Evolutionary conservation across 495 filamentous ascomycete genomes (phyloP), one percentile per base, ranked within the genome.

Genomic region (Tuber brumale): DNA sequence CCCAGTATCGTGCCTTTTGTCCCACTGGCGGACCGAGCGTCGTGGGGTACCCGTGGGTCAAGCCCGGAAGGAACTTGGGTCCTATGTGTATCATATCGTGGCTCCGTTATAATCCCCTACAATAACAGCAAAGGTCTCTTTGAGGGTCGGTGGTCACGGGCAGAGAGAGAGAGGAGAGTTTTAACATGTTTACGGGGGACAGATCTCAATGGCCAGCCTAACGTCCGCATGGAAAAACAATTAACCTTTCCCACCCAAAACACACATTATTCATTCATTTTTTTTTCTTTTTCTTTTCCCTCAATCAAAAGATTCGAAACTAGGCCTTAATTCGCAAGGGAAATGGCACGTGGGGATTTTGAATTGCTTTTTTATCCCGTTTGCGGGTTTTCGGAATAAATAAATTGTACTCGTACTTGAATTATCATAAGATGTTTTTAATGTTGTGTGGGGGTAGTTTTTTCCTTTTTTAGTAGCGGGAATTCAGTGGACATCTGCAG

Each of bases 131-230:
- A 57, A 57, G 57, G 5, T 3, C n/a, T n/a, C n/a, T n/a, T n/a
- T 31, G 16, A 27, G 14, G 27, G 16, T 35, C 57, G 18, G 27
- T 35, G 14, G 35, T 66, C 6, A 35, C 6, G 12, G 57, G 14
- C 14, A 35, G 14, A 35, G 27, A 2, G n/a, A 4, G 37, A 39
- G 37, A 39, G 27, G 57, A 8, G 57, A 3, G 27, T 66, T 35
- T 66, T 66, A 66, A 66, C 27, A 18, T 66, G 27, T 6, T 61
- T 31, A 66, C 27, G 3, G 14, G 27, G 57, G 31, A 66, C 27
- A 66, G 57, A 66, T 35, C 57, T 66, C 57, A 66, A 66, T 66
- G 18, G 57, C 57, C 57, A 35, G 57, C 57, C 57, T 66, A 66
- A 66, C 57, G 14, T 4, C 57, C 14, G 27, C 57, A 66, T 18